phyloP scores from a whole-genome alignment of 2,329 filamentous ascomycete species.

The Pleurostoma richardsiae region DNA sequence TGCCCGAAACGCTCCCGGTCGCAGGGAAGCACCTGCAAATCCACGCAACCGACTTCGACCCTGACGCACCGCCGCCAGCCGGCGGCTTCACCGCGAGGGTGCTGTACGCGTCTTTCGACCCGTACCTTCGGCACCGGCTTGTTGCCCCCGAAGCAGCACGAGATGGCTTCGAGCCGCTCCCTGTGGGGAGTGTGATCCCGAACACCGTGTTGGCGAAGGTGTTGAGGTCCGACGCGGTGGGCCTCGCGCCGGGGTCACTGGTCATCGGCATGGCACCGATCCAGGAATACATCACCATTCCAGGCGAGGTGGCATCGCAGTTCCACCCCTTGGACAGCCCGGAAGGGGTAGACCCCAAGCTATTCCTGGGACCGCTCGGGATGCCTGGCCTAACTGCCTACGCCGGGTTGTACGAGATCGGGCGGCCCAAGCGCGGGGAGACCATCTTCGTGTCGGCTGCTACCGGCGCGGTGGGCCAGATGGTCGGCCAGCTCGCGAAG shows the following conservation, averaged over 20 bases:
- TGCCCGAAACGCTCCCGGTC: neutral
- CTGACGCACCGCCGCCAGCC: neutral
- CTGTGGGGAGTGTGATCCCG: neutral
- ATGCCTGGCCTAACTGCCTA: conserved; percentile 64
- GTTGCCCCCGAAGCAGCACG: neutral
- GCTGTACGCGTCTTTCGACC: neutral
- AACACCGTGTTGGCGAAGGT: neutral
- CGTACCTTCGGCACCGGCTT: neutral
- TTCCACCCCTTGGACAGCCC: neutral
- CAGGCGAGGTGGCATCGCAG: neutral
- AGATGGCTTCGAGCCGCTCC: neutral
- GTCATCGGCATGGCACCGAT: neutral
- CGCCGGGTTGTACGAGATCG: conserved; percentile 62
- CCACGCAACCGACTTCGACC: neutral
- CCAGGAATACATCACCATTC: neutral
- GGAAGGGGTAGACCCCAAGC: neutral
- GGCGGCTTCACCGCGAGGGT: neutral
- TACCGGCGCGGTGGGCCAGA: conserved; percentile 26
- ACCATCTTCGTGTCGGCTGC: neutral
- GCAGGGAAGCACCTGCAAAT: neutral
- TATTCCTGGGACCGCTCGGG: conserved; percentile 11
- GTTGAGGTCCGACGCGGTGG: neutral
- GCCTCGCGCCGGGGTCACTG: neutral
- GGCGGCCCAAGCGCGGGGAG: conserved; percentile 58
- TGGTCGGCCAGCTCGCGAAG: conserved; percentile 61